Conservation (phyloP, 306 rosid genomes). For the Luffa acutangula region DNA sequence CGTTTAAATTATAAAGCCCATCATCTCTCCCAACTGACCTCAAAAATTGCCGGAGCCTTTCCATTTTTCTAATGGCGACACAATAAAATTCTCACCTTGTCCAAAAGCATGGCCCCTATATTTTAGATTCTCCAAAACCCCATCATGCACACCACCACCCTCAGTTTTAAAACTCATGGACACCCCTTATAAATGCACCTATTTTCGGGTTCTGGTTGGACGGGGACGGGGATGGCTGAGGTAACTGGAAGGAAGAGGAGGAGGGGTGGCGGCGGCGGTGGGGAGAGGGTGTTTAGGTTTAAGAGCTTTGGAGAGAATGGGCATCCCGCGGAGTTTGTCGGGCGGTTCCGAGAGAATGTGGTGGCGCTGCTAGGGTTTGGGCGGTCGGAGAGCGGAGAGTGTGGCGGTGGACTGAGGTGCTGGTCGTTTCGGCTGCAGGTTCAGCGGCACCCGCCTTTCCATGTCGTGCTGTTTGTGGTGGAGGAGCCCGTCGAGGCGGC, state of each 20-base stretch:
- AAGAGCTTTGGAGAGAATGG: conserved; percentile 72
- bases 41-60: conserved; percentile 41
- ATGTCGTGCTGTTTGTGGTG: conserved; percentile 46
- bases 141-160: conserved; percentile 27
- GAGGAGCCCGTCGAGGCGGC: conserved; percentile 53
- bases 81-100: neutral
- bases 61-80: conserved; percentile 13
- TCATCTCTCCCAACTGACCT: conserved; percentile 24
- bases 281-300: conserved; percentile 71
- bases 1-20: conserved; percentile 24
- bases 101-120: conserved; percentile 43
- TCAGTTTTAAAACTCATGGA: neutral
- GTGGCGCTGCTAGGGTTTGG: conserved; percentile 58
- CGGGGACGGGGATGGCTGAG: neutral
- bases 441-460: conserved; percentile 63
- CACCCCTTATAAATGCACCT: neutral
- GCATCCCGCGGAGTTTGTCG: conserved; percentile 42
- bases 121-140: conserved; percentile 44
- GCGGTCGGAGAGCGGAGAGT: conserved; percentile 37
- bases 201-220: neutral
- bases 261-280: conserved; percentile 57
- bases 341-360: conserved; percentile 61
- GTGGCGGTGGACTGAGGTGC: conserved; percentile 27
- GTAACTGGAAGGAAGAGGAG: conserved; percentile 47
- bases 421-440: conserved; percentile 88